Base-by-base conservation (phyloP, 1,139 yeast genomes). In the Hyphopichia wangnamkhiaoensis region DNA sequence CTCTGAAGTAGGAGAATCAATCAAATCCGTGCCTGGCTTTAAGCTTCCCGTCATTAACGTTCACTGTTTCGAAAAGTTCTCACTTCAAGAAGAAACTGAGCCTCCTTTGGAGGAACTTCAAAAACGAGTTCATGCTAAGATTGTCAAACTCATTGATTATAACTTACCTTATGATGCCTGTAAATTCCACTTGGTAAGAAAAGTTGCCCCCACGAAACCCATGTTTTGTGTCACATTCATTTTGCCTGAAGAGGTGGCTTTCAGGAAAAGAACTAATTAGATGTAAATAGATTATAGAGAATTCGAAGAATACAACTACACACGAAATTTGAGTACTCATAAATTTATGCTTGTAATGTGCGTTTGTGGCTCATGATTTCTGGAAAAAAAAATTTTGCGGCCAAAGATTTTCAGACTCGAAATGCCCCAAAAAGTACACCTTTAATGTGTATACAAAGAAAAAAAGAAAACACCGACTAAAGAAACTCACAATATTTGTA, bases 191-290 rank as follows among this genome's bases (percentile, higher is more conserved):
- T 68, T 84, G 48, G 98, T 94, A 12, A 79, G 98, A 54, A 83
- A 82, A 58, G 98, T 94, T 12, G 93, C 98, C 0, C 98, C 98
- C 2, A 89, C 97, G 2, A 94, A 93, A 59, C 93, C 93, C 25
- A 93, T 93, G 98, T 91, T 80, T 58, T 90, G 98, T 60, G 87
- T 88, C 4, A 71, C 91, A 8, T 90, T 91, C 63, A 63, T 64
- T 50, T 71, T 93, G 31, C 98, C 98, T 0, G 72, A 71, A 43
- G 84, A 78, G 44, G 89, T 91, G 25, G 96, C 96, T 2, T 84
- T 81, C 46, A 61, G 52, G 45, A 52, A 49, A 9, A 19, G 27
- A 20, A 17, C 4, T 4, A 5, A 17, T 16, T 30, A n/a, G 13
- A 18, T 30, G 33, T 30, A 30, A 18, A 30, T 30, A 30, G 24